A percentile compares a stretch with the other conserved stretches of the same genome.
Evolutionary conservation across 768 basidiomycete genomes (phyloP).

Genomic region (Mycena amicta): DNA sequence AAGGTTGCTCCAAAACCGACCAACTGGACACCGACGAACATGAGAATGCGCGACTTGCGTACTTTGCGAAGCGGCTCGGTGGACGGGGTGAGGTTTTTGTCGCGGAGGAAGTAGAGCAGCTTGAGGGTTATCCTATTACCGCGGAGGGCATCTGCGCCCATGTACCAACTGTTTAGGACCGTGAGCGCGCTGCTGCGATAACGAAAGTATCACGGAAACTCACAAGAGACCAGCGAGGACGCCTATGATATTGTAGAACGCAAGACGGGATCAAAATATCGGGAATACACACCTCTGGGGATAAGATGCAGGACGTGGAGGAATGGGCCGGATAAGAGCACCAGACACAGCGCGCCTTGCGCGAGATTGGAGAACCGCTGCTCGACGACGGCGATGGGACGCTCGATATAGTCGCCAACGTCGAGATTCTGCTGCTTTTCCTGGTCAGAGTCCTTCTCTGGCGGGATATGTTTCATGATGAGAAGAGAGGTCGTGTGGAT

Average conservation of each 20-base stretch:
- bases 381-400: slow-evolving; percentile 80
- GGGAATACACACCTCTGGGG: slow-evolving; percentile 77
- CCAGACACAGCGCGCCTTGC: slow-evolving; percentile 78
- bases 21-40: slow-evolving; percentile 78
- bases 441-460: slow-evolving; percentile 40
- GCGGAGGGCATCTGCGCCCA: slow-evolving; percentile 83
- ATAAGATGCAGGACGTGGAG: slow-evolving; percentile 78
- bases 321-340: slow-evolving; percentile 81
- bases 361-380: slow-evolving; percentile 91
- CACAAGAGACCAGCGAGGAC: slow-evolving; percentile 87
- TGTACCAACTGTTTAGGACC: slow-evolving; percentile 93
- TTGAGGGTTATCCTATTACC: slow-evolving; percentile 84
- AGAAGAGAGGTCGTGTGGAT: slow-evolving; percentile 88
- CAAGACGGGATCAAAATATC: no score
- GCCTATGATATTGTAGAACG: no score
- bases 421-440: slow-evolving; percentile 20
- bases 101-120: slow-evolving; percentile 77
- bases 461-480: slow-evolving; percentile 56
- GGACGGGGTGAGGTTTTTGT: slow-evolving; percentile 59
- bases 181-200: no score
- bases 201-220: no score
- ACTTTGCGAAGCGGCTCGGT: slow-evolving; percentile 78
- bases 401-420: slow-evolving; percentile 39
- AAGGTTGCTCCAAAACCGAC: slow-evolving; percentile 87
- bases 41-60: slow-evolving; percentile 67